A percentile compares a stretch with the other conserved stretches of the same genome.
Evolutionary conservation across 2,329 filamentous ascomycete genomes (phyloP).

Genomic region (Penicillium sclerotigenum): DNA sequence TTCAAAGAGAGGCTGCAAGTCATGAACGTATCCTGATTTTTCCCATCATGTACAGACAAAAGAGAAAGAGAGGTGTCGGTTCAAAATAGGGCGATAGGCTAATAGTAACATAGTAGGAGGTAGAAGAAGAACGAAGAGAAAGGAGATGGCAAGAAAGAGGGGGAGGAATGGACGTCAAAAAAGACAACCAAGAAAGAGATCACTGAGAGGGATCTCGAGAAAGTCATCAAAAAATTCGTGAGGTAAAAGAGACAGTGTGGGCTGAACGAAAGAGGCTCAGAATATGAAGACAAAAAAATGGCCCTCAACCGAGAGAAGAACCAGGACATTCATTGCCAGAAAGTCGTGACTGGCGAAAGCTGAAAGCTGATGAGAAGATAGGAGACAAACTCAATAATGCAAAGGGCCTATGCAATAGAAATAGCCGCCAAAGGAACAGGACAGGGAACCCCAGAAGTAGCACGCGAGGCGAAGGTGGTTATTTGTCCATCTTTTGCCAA

Average conservation of each 20-base stretch:
- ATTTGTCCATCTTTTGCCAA: slow-evolving; percentile 63
- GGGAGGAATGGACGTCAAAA: slow-evolving; percentile 9
- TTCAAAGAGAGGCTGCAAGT: slow-evolving; percentile 10
- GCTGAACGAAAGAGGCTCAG: slow-evolving; percentile 17
- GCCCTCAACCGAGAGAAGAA: slow-evolving; percentile 9
- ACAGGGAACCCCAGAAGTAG: slow-evolving; percentile 19
- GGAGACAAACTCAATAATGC: slow-evolving; percentile 21
- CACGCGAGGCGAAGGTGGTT: slow-evolving; percentile 12
- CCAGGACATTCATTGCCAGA: slow-evolving; percentile 21
- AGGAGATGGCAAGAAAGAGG: slow-evolving; percentile 10
- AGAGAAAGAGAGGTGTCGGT: slow-evolving; percentile 15
- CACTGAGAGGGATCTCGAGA: background rate
- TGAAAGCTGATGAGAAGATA: slow-evolving; percentile 17
- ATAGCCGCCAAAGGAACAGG: slow-evolving; percentile 16
- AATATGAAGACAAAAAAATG: slow-evolving; percentile 16
- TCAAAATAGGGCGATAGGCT: slow-evolving; percentile 14
- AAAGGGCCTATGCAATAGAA: slow-evolving; percentile 20
- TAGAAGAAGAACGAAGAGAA: slow-evolving; percentile 17
- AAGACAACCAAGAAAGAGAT: slow-evolving; percentile 11
- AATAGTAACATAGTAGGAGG: slow-evolving; percentile 16
- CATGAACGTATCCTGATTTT: slow-evolving; percentile 24
- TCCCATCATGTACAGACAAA: slow-evolving; percentile 31
- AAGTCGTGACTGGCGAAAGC: slow-evolving; percentile 25
- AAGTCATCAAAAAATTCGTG: slow-evolving; percentile 13
- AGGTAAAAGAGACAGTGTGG: slow-evolving; percentile 20